phyloP scores from a whole-genome alignment of 1,284 basidiomycete species.

The Tylopilus sp. region DNA sequence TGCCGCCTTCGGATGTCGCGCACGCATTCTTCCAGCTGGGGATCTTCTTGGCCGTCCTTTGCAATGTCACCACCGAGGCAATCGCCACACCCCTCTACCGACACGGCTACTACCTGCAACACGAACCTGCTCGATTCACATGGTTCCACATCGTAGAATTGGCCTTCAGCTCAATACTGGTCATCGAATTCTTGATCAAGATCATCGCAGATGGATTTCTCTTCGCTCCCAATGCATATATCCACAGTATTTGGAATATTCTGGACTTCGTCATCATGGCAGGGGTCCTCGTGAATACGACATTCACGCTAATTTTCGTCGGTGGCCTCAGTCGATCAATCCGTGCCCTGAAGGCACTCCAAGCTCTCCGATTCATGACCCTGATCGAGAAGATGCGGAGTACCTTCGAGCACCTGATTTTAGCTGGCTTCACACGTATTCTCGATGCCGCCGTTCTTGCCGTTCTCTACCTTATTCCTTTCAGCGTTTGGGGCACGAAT shows the following conservation, averaged over 20 bases:
- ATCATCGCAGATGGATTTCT: conserved; percentile 93
- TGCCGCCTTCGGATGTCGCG: conserved; percentile 72
- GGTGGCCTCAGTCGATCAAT: conserved; percentile 88
- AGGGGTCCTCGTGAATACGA: conserved; percentile 87
- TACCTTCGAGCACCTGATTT: conserved; percentile 93
- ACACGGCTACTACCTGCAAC: conserved; percentile 71
- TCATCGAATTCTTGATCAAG: conserved; percentile 92
- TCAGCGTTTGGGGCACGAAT: conserved; percentile 97
- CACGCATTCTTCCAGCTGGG: conserved; percentile 82
- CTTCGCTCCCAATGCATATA: conserved; percentile 95
- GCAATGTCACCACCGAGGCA: conserved; percentile 86
- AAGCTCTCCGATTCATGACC: conserved; percentile 92
- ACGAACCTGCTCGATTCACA: conserved; percentile 73
- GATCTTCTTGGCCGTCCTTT: conserved; percentile 84
- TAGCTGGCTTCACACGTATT: conserved; percentile 90
- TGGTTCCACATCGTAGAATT: conserved; percentile 94
- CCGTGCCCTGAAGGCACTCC: conserved; percentile 89
- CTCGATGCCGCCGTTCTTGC: conserved; percentile 94
- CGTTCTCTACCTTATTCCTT: conserved; percentile 96
- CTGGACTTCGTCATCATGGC: conserved; percentile 91
- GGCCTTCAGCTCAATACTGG: conserved; percentile 80
- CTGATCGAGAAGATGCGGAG: conserved; percentile 88
- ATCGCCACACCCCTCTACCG: conserved; percentile 92
- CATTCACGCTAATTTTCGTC: conserved; percentile 82
- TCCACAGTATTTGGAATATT: conserved; percentile 93